Percentiles rank a stretch among this genome's conserved stretches.
phyloP scores from a whole-genome alignment of 495 filamentous ascomycete genomes.

The Corynascus novoguineensis region DNA sequence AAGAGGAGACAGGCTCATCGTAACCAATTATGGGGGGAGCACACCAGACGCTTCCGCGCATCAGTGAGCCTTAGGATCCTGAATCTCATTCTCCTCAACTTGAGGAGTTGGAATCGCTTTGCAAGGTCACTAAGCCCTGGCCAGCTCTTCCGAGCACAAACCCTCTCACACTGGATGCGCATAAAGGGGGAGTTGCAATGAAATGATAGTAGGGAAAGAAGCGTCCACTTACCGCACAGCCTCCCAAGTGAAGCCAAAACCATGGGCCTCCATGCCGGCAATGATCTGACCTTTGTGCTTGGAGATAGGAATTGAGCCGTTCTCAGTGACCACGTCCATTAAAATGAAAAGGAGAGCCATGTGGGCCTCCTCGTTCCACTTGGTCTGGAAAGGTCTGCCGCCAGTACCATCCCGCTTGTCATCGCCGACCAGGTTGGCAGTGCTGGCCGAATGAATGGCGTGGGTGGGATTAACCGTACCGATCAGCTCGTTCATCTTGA shows the following conservation, averaged over 20 bases:
- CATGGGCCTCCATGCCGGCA: conserved; percentile 23
- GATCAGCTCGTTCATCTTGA: neutral
- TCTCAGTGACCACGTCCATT: conserved; percentile 10
- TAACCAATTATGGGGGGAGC: neutral
- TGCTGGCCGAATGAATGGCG: neutral
- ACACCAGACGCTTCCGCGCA: too few species aligned
- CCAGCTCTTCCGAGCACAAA: too few species aligned
- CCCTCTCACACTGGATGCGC: neutral
- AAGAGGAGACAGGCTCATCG: neutral
- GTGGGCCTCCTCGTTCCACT: conserved; percentile 30
- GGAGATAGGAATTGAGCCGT: neutral
- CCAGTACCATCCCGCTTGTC: neutral
- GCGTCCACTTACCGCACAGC: conserved; percentile 31
- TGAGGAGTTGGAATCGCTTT: too few species aligned
- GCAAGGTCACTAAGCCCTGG: too few species aligned
- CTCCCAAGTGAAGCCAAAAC: conserved; percentile 28
- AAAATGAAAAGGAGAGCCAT: conserved; percentile 26
- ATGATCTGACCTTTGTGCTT: conserved; percentile 25
- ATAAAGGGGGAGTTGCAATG: neutral
- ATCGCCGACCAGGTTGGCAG: neutral
- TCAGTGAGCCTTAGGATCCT: too few species aligned
- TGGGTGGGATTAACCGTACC: neutral
- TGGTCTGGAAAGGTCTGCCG: conserved; percentile 9
- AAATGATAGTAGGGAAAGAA: neutral
- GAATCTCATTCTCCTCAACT: too few species aligned